Evolutionary conservation across 1,284 basidiomycete species (phyloP).

Genomic region (Trametes versicolor): DNA sequence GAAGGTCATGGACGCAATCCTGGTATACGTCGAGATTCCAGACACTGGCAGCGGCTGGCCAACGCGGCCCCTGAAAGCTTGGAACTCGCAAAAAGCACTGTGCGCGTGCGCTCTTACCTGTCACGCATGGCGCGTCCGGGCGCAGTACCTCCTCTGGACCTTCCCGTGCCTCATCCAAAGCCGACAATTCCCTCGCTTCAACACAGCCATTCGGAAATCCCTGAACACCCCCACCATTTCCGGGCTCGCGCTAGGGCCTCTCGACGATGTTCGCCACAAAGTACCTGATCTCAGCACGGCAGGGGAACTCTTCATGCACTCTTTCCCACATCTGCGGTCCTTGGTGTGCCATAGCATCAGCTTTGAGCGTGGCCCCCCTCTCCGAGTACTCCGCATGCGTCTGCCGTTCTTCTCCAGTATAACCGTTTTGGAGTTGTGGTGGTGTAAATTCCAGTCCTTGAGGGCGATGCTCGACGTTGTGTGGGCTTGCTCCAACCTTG

Average conservation of each 20-base stretch:
- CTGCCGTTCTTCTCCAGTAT: neutral
- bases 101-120: no score
- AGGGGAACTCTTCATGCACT: neutral
- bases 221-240: no score
- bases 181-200: neutral
- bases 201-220: neutral
- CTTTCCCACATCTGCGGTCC: neutral
- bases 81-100: no score
- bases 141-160: neutral
- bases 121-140: neutral
- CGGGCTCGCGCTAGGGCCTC: neutral
- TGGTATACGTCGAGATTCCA: no score
- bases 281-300: neutral
- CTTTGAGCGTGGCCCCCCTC: neutral
- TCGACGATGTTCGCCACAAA: no score
- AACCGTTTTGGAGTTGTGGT: neutral
- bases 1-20: no score
- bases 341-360: no score
- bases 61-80: no score
- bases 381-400: neutral
- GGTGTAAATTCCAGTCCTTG: neutral
- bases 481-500: no score
- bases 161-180: neutral
- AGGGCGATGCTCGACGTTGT: neutral
- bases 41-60: no score